Conservation (phyloP, 768 basidiomycete species). For the Gautieria morchelliformis region DNA sequence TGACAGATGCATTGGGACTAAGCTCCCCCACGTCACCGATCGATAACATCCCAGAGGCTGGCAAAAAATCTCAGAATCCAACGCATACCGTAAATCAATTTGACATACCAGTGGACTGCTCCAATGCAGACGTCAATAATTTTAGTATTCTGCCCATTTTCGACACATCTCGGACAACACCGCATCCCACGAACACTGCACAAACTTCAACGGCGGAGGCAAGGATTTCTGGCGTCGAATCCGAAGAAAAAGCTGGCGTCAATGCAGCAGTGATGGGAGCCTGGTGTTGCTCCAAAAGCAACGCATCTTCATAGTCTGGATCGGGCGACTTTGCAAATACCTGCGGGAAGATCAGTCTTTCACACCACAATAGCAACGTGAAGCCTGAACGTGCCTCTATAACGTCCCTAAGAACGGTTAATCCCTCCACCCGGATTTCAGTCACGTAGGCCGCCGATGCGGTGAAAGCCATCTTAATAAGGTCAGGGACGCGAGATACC, state of each 20-base stretch:
- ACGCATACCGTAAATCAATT: neutral
- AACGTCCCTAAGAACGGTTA: slow-evolving; percentile 83
- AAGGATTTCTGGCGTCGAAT: slow-evolving; percentile 91
- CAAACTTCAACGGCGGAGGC: slow-evolving; percentile 90
- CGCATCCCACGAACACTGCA: slow-evolving; percentile 91
- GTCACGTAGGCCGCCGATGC: slow-evolving; percentile 95
- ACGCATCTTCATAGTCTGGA: slow-evolving; percentile 83
- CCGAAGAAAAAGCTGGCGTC: slow-evolving; percentile 91
- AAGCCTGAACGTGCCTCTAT: slow-evolving; percentile 56
- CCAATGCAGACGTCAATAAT: slow-evolving; percentile 75
- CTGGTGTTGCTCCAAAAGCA: slow-evolving; percentile 93
- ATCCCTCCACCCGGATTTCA: slow-evolving; percentile 85
- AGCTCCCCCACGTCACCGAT: slow-evolving; percentile 81
- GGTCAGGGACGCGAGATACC: slow-evolving; percentile 78
- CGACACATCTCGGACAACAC: slow-evolving; percentile 80
- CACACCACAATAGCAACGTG: neutral
- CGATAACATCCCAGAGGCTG: slow-evolving; percentile 76
- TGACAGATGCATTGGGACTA: slow-evolving; percentile 89
- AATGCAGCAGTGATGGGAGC: slow-evolving; percentile 96
- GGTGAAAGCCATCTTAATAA: slow-evolving; percentile 97
- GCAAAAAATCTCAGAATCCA: neutral
- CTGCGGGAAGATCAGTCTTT: slow-evolving; percentile 30
- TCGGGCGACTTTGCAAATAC: slow-evolving; percentile 81
- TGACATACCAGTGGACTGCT: slow-evolving; percentile 74
- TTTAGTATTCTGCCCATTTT: slow-evolving; percentile 94